phyloP scores from a whole-genome alignment of 345 rosid genomes.

The Salix arbutifolia region DNA sequence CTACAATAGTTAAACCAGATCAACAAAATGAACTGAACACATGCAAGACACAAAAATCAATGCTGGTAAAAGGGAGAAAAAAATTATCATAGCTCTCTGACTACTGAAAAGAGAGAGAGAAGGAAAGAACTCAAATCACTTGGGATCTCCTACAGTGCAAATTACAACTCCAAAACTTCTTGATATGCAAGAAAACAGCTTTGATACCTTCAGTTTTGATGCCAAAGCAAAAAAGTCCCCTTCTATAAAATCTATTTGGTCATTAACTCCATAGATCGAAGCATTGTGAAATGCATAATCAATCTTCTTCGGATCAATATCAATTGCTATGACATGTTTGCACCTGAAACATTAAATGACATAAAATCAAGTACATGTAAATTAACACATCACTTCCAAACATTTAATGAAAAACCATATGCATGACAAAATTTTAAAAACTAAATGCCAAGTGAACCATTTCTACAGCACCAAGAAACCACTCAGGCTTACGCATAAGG shows the following conservation, averaged over 20 bases:
- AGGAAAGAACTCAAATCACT: background rate
- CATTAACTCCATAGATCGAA: conserved; percentile 65
- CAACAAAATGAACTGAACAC: background rate
- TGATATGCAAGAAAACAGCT: background rate
- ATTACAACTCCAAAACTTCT: background rate
- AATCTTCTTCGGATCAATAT: conserved; percentile 74
- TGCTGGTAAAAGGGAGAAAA: background rate
- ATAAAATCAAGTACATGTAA: conserved; percentile 7
- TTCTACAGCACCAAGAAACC: background rate
- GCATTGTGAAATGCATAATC: conserved; percentile 83
- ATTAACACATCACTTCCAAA: background rate
- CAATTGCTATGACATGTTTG: conserved; percentile 71
- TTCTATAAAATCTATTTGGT: conserved; percentile 64
- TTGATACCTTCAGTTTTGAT: conserved; percentile 57
- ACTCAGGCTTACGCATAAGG: background rate
- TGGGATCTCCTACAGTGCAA: background rate
- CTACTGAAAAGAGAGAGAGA: background rate
- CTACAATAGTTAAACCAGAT: too few species aligned
- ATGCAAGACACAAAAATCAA: background rate
- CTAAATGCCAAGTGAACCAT: background rate
- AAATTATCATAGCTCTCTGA: background rate
- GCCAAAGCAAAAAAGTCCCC: conserved; percentile 83
- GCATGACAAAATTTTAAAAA: background rate
- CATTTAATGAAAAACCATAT: background rate
- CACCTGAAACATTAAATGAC: conserved; percentile 46